phyloP scores from a whole-genome alignment of 441 rosid species.

The Dalechampia spathulata region DNA sequence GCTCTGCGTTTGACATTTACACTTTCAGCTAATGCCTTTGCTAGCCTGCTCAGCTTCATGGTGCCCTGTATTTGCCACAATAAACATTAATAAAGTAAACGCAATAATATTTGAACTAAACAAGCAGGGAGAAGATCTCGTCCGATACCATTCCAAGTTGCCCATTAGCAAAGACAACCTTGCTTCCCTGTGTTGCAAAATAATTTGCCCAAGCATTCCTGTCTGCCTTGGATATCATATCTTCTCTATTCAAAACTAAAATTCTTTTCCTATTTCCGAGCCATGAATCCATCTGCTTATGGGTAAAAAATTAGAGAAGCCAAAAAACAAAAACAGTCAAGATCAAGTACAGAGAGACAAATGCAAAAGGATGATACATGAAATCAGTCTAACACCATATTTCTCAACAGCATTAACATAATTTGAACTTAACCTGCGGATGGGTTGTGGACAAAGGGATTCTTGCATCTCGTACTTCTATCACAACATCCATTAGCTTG shows the following conservation, averaged over 20 bases:
- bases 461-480: slow-evolving; percentile 91
- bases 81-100: slow-evolving; percentile 4
- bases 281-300: slow-evolving; percentile 79
- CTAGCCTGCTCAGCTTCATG: slow-evolving; percentile 68
- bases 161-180: slow-evolving; percentile 72
- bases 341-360: too few species aligned
- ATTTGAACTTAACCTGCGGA: slow-evolving; percentile 51
- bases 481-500: slow-evolving; percentile 91
- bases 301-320: not conserved
- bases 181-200: slow-evolving; percentile 69
- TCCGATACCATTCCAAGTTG: slow-evolving; percentile 63
- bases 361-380: not conserved
- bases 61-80: slow-evolving; percentile 50
- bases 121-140: slow-evolving; percentile 6
- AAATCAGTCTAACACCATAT: not conserved
- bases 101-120: not conserved
- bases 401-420: not conserved
- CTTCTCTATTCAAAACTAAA: slow-evolving; percentile 88
- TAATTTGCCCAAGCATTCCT: slow-evolving; percentile 92
- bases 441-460: slow-evolving; percentile 83
- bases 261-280: slow-evolving; percentile 88
- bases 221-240: slow-evolving; percentile 80
- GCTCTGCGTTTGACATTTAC: slow-evolving; percentile 77
- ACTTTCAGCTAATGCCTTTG: slow-evolving; percentile 59
- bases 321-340: too few species aligned